Base-by-base conservation (phyloP, 2,329 filamentous ascomycete species). In the Colletotrichum horii region DNA sequence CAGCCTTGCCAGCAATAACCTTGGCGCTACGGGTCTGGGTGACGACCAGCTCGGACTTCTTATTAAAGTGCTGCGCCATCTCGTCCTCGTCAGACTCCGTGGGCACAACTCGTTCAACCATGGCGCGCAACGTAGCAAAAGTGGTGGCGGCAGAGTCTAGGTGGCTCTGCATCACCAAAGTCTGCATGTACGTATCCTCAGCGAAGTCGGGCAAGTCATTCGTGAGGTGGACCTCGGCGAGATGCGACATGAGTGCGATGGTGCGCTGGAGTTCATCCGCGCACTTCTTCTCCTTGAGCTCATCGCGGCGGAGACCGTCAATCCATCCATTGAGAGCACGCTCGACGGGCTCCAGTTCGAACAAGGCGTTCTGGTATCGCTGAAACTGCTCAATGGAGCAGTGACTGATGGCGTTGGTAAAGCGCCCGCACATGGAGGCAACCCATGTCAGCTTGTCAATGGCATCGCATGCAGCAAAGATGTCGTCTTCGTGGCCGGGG, bases 261-360 rank as follows among this genome's bases (percentile, higher is more conserved):
- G 95, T 96, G 70, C 94, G 92, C 80, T 96, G 93, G 48, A 98
- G 88, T 82, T 98, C 95, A 28, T 92, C 91, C 1, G 94, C 93
- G 81, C 96, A 96, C 80, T 95, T 93, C 83, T 94, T 92, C 84
- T 96, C 94, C 84, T 96, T 96, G 65, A 98, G 87, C 71, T 98
- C 96, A 79, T 98, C 96, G 68, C 92, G 93, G 78, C 95, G 93
- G 70, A 98, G 83, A 8, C 92, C 92, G 78, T 98, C 96, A 72
- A 98, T 94, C 92, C 96, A 98, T 71, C 91, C 91, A 81, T 98
- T 98, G 66, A 98, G 86, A 0, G 95, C 94, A 73, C 96, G 91
- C 85, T 99, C 97, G 14, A 98, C 95, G 1, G 96, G 95, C 82
- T 98, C 95, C 66, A 98, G 88, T 83, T 98, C 97, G 79, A 95